These are phyloP conservation scores for Hordeum pubiflorum DNA, from an alignment of 202 grass and related monocot genomes.

Conservation along the genomic window DNA sequence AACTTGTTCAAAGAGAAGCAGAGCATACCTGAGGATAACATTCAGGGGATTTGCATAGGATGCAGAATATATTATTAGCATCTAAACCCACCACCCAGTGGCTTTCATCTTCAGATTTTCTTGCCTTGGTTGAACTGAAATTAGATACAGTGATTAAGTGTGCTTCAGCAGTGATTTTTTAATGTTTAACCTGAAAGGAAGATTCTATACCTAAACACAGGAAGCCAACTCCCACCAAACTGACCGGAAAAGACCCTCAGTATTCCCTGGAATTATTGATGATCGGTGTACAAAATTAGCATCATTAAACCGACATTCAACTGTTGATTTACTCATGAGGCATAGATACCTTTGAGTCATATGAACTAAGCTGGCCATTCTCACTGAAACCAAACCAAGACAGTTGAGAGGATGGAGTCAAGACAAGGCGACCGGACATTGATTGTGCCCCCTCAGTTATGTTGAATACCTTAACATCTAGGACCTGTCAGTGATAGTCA, in stretches of 20 bases:
- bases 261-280: constrained; percentile 47
- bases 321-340: neutral
- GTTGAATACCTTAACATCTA: constrained; percentile 77
- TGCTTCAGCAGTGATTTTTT: neutral
- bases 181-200: constrained; percentile 12
- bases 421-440: constrained; percentile 43
- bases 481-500: constrained; percentile 42
- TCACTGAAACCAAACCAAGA: constrained; percentile 98
- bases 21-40: constrained; percentile 54
- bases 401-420: constrained; percentile 64
- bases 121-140: constrained; percentile 69
- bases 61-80: constrained; percentile 77
- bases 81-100: constrained; percentile 85
- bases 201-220: constrained; percentile 72
- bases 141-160: constrained; percentile 17
- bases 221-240: constrained; percentile 81
- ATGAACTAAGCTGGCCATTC: constrained; percentile 80
- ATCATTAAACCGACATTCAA: constrained; percentile 9
- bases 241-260: constrained; percentile 70
- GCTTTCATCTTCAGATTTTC: constrained; percentile 78
- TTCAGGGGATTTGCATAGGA: constrained; percentile 78
- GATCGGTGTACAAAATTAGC: constrained; percentile 15
- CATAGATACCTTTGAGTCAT: constrained; percentile 72
- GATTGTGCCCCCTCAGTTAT: constrained; percentile 44
- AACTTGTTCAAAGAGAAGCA: constrained; percentile 5